phyloP scores from a whole-genome alignment of 1,139 yeast genomes.

The Hemisphaericaspora subhashii region DNA sequence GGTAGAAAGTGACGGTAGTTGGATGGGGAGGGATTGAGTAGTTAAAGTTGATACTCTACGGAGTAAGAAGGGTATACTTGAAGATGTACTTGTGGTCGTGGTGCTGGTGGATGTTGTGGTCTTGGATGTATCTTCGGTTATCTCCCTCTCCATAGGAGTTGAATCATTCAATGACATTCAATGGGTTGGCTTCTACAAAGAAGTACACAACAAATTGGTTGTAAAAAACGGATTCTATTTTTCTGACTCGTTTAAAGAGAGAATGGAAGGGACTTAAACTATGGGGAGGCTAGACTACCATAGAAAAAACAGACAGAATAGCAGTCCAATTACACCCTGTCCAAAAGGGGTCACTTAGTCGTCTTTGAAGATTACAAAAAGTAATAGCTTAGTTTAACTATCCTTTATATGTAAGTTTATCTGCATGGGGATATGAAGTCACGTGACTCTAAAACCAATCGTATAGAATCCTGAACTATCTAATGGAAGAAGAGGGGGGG shows the following conservation, averaged over 20 bases:
- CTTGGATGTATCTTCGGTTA: not conserved
- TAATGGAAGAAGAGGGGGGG: not conserved
- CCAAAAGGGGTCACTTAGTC: no score
- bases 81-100: not conserved
- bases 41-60: not conserved
- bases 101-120: not conserved
- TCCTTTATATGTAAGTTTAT: no score
- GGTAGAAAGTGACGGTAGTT: not conserved
- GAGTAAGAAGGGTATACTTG: not conserved
- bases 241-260: no score
- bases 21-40: not conserved
- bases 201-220: not conserved
- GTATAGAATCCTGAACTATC: no score
- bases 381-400: no score
- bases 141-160: slow-evolving; percentile 1
- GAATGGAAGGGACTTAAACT: no score
- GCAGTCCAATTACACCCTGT: no score
- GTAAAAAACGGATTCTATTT: no score
- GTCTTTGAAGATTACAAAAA: no score
- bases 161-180: not conserved
- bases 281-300: no score
- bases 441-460: not conserved
- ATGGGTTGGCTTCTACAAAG: not conserved
- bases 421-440: not conserved
- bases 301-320: no score